phyloP scores from a whole-genome alignment of 805 yeast species.

The Cyberlindnera subsufficiens region DNA sequence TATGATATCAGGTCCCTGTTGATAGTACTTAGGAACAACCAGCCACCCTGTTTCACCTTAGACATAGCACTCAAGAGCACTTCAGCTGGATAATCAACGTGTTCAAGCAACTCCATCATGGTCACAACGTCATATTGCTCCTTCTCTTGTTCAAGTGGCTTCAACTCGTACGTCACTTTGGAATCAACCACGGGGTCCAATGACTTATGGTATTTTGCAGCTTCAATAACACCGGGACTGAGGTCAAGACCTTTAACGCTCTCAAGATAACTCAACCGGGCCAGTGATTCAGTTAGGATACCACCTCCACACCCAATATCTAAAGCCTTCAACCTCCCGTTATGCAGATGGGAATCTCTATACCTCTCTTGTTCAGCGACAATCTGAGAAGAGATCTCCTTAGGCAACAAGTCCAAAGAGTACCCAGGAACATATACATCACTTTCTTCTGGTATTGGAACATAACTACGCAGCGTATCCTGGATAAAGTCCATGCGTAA shows the following conservation, averaged over 20 bases:
- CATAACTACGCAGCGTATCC: slow-evolving; percentile 39
- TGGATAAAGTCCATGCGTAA: slow-evolving; percentile 83
- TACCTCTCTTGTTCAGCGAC: slow-evolving; percentile 43
- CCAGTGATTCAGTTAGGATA: slow-evolving; percentile 78
- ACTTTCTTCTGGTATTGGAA: slow-evolving; percentile 12
- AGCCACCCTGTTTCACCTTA: slow-evolving; percentile 66
- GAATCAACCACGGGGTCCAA: slow-evolving; percentile 57
- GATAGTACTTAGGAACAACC: slow-evolving; percentile 85
- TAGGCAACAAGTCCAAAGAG: slow-evolving; percentile 60
- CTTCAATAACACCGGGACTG: slow-evolving; percentile 73
- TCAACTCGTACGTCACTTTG: slow-evolving; percentile 55
- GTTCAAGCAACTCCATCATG: slow-evolving; percentile 93
- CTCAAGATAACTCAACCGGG: slow-evolving; percentile 59
- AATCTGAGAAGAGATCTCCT: slow-evolving; percentile 41
- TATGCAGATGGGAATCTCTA: slow-evolving; percentile 29
- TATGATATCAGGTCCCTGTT: slow-evolving; percentile 83
- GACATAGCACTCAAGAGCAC: slow-evolving; percentile 64
- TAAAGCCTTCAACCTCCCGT: slow-evolving; percentile 43
- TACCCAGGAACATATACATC: slow-evolving; percentile 75
- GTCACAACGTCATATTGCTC: slow-evolving; percentile 72
- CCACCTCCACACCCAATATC: slow-evolving; percentile 99
- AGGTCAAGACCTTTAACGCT: slow-evolving; percentile 80
- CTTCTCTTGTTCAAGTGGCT: slow-evolving; percentile 52
- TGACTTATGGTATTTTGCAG: slow-evolving; percentile 64
- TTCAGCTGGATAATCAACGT: slow-evolving; percentile 78